These are phyloP conservation scores for Penicilliopsis zonata DNA, from an alignment of 495 filamentous ascomycete species.

Conservation along the genomic window DNA sequence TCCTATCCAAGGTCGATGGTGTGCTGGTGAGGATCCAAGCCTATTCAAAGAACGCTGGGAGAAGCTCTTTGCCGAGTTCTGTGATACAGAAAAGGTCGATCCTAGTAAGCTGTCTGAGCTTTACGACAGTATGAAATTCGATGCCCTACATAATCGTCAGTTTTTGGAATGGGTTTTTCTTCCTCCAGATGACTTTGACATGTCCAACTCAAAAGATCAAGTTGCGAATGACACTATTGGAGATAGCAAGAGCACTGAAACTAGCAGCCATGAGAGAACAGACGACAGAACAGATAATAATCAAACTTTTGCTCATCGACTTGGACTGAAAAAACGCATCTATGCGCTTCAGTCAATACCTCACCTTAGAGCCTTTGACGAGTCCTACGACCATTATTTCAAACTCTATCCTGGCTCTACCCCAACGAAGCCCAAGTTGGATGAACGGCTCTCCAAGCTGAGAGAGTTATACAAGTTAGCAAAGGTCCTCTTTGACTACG, in stretches of 20 bases:
- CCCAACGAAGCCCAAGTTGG: conserved; percentile 69
- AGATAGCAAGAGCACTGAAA: conserved; percentile 18
- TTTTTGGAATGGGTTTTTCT: conserved; percentile 99
- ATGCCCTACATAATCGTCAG: conserved; percentile 89
- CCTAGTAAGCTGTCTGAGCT: conserved; percentile 96
- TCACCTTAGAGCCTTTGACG: conserved; percentile 32
- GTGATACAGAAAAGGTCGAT: conserved; percentile 92
- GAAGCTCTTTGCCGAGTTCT: conserved; percentile 94
- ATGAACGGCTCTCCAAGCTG: conserved; percentile 73
- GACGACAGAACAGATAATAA: conserved; percentile 26
- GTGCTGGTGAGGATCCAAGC: conserved; percentile 87
- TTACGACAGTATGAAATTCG: conserved; percentile 99
- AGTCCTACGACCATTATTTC: conserved; percentile 62
- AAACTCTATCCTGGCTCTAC: conserved; percentile 68
- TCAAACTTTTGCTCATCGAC: conserved; percentile 31
- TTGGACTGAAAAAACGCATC: conserved; percentile 35
- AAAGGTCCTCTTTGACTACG: conserved; percentile 95
- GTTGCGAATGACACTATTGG: conserved; percentile 17
- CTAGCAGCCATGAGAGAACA: conserved; percentile 9
- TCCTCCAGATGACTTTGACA: conserved; percentile 54
- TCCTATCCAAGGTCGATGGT: conserved; percentile 85
- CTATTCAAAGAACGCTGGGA: conserved; percentile 97
- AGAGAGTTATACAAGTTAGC: conserved; percentile 85
- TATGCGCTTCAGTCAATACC: conserved; percentile 29
- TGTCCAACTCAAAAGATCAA: conserved; percentile 27